These are phyloP conservation scores for Chlamydomonas asymmetrica DNA, from an alignment of 139 green algal genomes.

Conservation along the genomic window DNA sequence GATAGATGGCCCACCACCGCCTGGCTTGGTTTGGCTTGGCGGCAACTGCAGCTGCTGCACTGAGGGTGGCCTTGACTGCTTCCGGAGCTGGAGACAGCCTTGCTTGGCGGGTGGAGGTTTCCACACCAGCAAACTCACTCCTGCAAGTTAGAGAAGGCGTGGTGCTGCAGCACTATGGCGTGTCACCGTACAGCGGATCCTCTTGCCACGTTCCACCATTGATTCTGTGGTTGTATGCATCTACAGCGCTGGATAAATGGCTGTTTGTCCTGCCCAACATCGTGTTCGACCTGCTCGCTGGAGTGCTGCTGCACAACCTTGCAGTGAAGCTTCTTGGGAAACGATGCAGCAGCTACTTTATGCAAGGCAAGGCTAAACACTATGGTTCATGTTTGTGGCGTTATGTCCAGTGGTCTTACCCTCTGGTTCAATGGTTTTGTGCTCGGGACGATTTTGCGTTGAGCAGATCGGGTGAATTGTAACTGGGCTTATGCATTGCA, in stretches of 20 bases:
- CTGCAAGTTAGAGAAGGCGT: constrained; percentile 41
- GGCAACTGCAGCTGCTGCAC: no score
- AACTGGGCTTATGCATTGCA: not conserved
- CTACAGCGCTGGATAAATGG: not conserved
- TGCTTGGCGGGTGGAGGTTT: constrained; percentile 46
- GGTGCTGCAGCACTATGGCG: constrained; percentile 18
- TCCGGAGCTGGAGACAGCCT: no score
- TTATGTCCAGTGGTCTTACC: no score
- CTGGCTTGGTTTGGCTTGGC: no score
- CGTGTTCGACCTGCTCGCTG: constrained; percentile 34
- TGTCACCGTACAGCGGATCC: constrained; percentile 43
- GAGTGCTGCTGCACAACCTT: constrained; percentile 14
- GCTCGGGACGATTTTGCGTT: not conserved
- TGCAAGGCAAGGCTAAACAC: no score
- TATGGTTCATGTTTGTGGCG: no score
- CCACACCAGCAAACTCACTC: constrained; percentile 48
- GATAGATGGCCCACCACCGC: no score
- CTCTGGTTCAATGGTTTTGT: no score
- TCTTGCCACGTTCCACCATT: constrained; percentile 45
- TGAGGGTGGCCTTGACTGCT: no score
- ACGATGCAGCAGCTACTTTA: no score
- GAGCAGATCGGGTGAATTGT: not conserved
- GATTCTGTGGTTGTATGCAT: constrained; percentile 28
- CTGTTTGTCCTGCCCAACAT: constrained; percentile 48
- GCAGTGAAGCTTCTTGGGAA: not conserved